Conservation (phyloP, 805 yeast species). For the Dipodascus albidus region DNA sequence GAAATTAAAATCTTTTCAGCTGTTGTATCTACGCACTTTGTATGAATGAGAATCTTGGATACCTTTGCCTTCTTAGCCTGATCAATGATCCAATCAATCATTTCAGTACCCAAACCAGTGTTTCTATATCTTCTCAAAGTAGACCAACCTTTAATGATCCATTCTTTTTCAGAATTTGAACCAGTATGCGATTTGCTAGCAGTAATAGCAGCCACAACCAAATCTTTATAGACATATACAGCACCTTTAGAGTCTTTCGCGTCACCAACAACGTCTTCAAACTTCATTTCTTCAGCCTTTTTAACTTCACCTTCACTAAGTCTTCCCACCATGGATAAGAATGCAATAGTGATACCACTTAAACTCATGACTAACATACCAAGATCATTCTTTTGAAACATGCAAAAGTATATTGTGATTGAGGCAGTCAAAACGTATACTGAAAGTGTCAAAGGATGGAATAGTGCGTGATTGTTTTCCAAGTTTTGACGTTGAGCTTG, state of each 20-base stretch:
- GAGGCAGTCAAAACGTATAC: constrained; percentile 1
- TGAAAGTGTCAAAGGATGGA: constrained; percentile 6
- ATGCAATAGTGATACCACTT: constrained; percentile 8
- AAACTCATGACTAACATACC: constrained; percentile 5
- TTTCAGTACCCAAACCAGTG: constrained; percentile 6
- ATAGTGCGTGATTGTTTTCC: constrained; percentile 6
- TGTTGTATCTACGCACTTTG: neutral
- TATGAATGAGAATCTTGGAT: neutral
- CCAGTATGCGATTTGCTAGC: constrained; percentile 4
- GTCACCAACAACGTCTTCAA: neutral
- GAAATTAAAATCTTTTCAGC: neutral
- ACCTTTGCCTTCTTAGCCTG: constrained; percentile 3
- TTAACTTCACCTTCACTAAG: constrained; percentile 6
- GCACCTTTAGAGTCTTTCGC: neutral
- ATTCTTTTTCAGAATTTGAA: constrained; percentile 5
- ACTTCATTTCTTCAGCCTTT: constrained; percentile 6
- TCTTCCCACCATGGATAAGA: constrained; percentile 6
- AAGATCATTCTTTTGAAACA: constrained; percentile 4
- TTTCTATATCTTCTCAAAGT: constrained; percentile 9
- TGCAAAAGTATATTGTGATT: constrained; percentile 3
- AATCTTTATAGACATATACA: constrained; percentile 9
- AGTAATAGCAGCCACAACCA: constrained; percentile 6
- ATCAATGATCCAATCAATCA: constrained; percentile 7
- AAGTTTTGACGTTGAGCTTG: constrained; percentile 10
- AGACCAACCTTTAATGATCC: constrained; percentile 7